phyloP scores from a whole-genome alignment of 768 basidiomycete genomes.

The Hebeloma cylindrosporum region DNA sequence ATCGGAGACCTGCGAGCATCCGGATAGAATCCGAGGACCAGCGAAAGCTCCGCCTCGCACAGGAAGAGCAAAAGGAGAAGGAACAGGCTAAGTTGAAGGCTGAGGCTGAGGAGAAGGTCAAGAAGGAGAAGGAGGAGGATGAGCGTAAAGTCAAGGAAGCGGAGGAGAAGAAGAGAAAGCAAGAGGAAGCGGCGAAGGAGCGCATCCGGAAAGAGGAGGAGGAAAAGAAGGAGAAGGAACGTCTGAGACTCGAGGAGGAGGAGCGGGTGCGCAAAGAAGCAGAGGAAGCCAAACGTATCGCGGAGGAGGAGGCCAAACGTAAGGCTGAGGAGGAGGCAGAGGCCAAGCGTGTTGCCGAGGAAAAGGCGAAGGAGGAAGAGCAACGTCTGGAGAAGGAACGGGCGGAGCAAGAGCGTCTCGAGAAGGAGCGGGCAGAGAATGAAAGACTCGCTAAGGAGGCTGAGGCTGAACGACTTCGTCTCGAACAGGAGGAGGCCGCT shows the following conservation, averaged over 20 bases:
- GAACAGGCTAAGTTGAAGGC: constrained; percentile 39
- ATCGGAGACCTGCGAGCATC: constrained; percentile 41
- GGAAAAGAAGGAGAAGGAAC: constrained; percentile 43
- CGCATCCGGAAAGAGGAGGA: constrained; percentile 42
- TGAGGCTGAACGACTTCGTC: constrained; percentile 35
- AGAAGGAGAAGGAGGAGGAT: constrained; percentile 42
- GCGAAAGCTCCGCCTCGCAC: constrained; percentile 43
- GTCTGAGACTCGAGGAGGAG: constrained; percentile 33
- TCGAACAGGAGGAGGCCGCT: constrained; percentile 44
- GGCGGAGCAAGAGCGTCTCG: constrained; percentile 34
- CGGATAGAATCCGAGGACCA: constrained; percentile 65
- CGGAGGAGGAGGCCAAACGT: constrained; percentile 37
- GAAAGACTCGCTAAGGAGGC: constrained; percentile 43
- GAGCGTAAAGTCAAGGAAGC: constrained; percentile 43
- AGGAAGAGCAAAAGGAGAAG: constrained; percentile 50
- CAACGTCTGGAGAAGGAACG: constrained; percentile 35
- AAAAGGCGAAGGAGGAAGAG: constrained; percentile 46
- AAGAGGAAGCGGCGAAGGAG: constrained; percentile 31
- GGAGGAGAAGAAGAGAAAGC: constrained; percentile 36
- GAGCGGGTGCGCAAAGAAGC: constrained; percentile 46
- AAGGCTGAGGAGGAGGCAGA: constrained; percentile 41
- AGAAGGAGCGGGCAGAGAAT: constrained; percentile 38
- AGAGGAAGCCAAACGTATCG: constrained; percentile 36
- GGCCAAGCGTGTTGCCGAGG: constrained; percentile 33
- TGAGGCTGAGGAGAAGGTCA: constrained; percentile 44